Base-by-base conservation (phyloP, 2,329 filamentous ascomycete species). In the Xylariaceae sp. region DNA sequence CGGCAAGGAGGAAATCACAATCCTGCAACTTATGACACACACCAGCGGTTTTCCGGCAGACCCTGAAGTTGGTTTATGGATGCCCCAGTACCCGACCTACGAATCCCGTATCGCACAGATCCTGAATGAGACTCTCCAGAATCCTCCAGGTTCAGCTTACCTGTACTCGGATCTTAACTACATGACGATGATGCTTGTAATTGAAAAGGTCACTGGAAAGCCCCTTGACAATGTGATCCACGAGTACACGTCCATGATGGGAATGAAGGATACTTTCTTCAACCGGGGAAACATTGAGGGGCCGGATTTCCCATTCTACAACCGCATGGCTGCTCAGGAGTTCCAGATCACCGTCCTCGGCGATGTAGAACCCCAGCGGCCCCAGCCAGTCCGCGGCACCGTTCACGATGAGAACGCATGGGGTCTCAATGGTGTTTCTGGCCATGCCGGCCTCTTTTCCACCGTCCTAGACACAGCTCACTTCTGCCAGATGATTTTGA, bases 341-440 rank as follows among this genome's bases (percentile, higher is more conserved):
- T 57, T 57, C 29, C 55, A 57, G 34, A 31, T 32, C 1, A 6
- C 47, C 3, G n/a, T 57, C 19, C 55, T 57, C n/a, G 55, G 51
- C 11, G 32, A 48, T 1, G 32, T 3, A 6, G 55, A 51, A 31
- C 51, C 55, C 5, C 47, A 27, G 7, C 43, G 55, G 12, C 55
- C 44, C 0, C 55, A 57, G 34, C 55, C 55, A 12, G 44, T 57
- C 19, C 51, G 55, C 8, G 51, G 55, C 6, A 57, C 55, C 6
- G 51, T 57, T 4, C 51, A 57, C 32, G 55, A 57, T 3, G 55
- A 57, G 40, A 57, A 57, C 34, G 55, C 51, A 37, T 57, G 55
- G 51, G 37, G 51, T 29, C 48, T 57, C n/a, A 31, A 57, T 30
- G 55, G 51, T 6, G 55, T 57, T 7, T 57, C 55, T 2, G 55